Evolutionary conservation across 2,329 filamentous ascomycete genomes (phyloP), one percentile per base, ranked within the genome.

Genomic region (Scytalidium sp.): DNA sequence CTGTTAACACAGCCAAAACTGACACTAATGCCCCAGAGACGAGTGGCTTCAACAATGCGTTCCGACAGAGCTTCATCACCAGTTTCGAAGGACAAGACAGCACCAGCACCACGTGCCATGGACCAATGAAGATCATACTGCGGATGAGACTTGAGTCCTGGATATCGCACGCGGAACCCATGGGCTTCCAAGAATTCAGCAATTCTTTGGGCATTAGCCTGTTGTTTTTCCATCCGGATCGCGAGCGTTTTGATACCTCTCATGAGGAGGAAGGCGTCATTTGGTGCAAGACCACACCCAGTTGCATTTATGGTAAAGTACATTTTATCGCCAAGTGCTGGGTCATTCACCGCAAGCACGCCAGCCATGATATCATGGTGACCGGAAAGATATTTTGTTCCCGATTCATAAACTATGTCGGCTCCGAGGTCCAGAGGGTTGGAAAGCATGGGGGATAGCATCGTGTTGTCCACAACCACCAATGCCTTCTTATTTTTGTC

Each of bases 281-380:
- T 96, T 3, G 95, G 94, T 2, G 91, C 88, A 6, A 99, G 78
- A 9, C 94, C 94, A 65, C 94, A 97, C 41, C 94, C 94, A 0
- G 92, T 96, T 1, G 91, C 85, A 68, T 99, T 99, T 78, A 99
- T 97, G 50, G 90, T 93, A 72, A 97, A 97, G 75, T 88, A 99
- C 59, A 99, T 84, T 65, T 88, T 90, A 62, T 99, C 91, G 43
- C 87, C 92, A 22, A 99, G 75, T 3, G 82, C 74, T 3, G 83
- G 69, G 64, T 96, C 87, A 67, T 97, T 97, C 68, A 92, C 84
- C 19, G 92, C 94, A 57, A 99, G 88, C 23, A 99, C 91, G 55
- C 95, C 94, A 9, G 94, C 94, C 94, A 99, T 99, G 65, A 99
- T 87, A 67, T 99, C 95, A 75, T 99, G 94, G 69, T 99, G 94